phyloP scores from a whole-genome alignment of 495 filamentous ascomycete genomes.

The Chlorociboria aeruginascens region DNA sequence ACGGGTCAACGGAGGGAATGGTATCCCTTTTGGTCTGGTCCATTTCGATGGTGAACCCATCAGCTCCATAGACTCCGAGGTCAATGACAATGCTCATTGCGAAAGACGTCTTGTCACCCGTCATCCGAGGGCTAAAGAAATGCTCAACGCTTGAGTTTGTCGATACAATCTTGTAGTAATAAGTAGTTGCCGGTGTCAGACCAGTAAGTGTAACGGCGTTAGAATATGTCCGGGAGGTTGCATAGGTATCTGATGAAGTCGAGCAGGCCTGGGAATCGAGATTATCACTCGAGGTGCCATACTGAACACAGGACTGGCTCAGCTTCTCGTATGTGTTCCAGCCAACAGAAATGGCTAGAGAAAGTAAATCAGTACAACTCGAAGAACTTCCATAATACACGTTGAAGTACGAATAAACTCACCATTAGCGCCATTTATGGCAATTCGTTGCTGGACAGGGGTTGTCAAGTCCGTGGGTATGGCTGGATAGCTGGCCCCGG shows the following conservation, averaged over 20 bases:
- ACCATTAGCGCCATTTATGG: constrained; percentile 43
- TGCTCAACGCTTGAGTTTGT: constrained; percentile 22
- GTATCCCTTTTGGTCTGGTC: constrained; percentile 38
- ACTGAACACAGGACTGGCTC: constrained; percentile 30
- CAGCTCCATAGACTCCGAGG: constrained; percentile 30
- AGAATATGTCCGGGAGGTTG: constrained; percentile 38
- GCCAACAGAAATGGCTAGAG: constrained; percentile 41
- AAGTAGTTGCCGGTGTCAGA: constrained; percentile 34
- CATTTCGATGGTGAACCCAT: constrained; percentile 35
- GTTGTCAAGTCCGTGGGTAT: constrained; percentile 44
- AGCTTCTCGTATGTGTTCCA: constrained; percentile 35
- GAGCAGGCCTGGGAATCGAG: constrained; percentile 28
- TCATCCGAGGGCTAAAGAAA: constrained; percentile 22
- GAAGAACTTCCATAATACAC: not conserved
- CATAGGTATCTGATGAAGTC: constrained; percentile 32
- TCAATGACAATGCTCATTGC: constrained; percentile 38
- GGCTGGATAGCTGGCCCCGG: constrained; percentile 35
- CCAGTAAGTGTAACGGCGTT: constrained; percentile 32
- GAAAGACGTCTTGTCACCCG: constrained; percentile 40
- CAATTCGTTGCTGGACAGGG: constrained; percentile 44
- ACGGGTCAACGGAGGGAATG: constrained; percentile 39
- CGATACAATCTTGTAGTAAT: constrained; percentile 20
- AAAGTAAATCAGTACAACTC: not conserved
- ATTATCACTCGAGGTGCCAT: constrained; percentile 24
- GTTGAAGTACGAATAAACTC: constrained; percentile 13